Base-by-base conservation (phyloP, 2,329 filamentous ascomycete species). In the Calonectria honghensis region DNA sequence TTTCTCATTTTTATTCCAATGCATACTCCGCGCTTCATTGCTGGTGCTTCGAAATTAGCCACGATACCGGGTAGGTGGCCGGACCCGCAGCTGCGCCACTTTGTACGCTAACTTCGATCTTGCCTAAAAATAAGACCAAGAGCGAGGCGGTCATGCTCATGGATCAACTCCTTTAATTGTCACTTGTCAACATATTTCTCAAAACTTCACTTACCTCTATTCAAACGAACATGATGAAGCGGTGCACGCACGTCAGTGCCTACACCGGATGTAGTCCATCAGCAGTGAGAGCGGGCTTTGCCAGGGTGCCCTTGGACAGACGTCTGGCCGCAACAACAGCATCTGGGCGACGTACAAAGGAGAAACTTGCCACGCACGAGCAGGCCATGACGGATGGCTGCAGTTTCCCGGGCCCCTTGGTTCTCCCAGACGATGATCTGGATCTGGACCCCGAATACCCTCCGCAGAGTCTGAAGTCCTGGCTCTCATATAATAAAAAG, bases 391-490 rank as follows among this genome's bases (percentile, higher is more conserved):
- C 73, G 11, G 77, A 84, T 27, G 68, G 72, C 0, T 78, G 73
- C 39, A 82, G 85, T 0, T 94, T 93, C 75, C 92, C 92, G 0
- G 90, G 85, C 0, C 91, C 92, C 0, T 80, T 94, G 7, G 84
- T 93, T 0, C 83, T 94, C 0, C 92, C 92, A 0, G 86, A 85
- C 3, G 92, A 94, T 79, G 90, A 91, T 27, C 85, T 94, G 1
- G 87, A 89, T 0, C 82, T 86, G 41, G 89, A 93, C 50, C 88
- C 90, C 1, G 84, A 88, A 6, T 86, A 86, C 50, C 85, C 87
- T 1, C 83, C 88, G 0, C 92, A 94, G 75, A 89, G 86, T 50
- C 84, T 91, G 52, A 84, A 85, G 35, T 85, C 86, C 0, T 94
- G 91, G 90, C 75, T 86, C 2, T 77, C 85, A 0, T 72, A 84